A percentile compares a stretch with the other conserved stretches of the same genome.
Conservation (phyloP, 2,329 filamentous ascomycete species). For the Fusarium algeriense region DNA sequence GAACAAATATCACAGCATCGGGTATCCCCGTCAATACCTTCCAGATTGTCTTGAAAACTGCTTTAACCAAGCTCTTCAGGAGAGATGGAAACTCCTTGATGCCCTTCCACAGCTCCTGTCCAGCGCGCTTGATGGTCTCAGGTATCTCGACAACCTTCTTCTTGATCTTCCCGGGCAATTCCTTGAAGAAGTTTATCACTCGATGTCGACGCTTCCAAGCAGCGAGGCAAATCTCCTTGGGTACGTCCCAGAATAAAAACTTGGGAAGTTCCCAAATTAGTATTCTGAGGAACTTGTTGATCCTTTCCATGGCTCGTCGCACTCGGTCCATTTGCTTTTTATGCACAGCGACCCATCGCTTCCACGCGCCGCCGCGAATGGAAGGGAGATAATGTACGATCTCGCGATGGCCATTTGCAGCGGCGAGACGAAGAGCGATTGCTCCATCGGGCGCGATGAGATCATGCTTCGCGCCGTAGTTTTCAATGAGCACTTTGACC, state of each 20-base stretch:
- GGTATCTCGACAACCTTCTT: slow-evolving; percentile 36
- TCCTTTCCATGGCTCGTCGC: slow-evolving; percentile 36
- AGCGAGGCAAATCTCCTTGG: slow-evolving; percentile 30
- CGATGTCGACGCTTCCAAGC: slow-evolving; percentile 45
- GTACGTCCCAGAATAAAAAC: slow-evolving; percentile 47
- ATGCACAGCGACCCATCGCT: slow-evolving; percentile 53
- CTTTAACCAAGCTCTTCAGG: slow-evolving; percentile 11
- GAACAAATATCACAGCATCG: slow-evolving; percentile 42
- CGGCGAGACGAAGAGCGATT: slow-evolving; percentile 60
- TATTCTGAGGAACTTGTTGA: slow-evolving; percentile 44
- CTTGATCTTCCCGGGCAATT: slow-evolving; percentile 47
- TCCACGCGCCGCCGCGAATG: slow-evolving; percentile 55
- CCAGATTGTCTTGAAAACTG: slow-evolving; percentile 38
- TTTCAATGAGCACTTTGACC: slow-evolving; percentile 56
- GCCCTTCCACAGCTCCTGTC: slow-evolving; percentile 26
- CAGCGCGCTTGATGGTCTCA: slow-evolving; percentile 11
- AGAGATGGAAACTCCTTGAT: slow-evolving; percentile 39
- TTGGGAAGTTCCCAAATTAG: slow-evolving; percentile 50
- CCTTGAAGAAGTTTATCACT: slow-evolving; percentile 46
- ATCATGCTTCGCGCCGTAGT: slow-evolving; percentile 57
- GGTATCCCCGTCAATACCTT: slow-evolving; percentile 35
- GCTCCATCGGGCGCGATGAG: slow-evolving; percentile 60
- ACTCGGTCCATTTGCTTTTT: slow-evolving; percentile 46
- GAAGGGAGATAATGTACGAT: slow-evolving; percentile 58
- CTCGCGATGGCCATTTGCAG: slow-evolving; percentile 55